phyloP scores from a whole-genome alignment of 1,284 basidiomycete species.

The Heterobasidion annosum region DNA sequence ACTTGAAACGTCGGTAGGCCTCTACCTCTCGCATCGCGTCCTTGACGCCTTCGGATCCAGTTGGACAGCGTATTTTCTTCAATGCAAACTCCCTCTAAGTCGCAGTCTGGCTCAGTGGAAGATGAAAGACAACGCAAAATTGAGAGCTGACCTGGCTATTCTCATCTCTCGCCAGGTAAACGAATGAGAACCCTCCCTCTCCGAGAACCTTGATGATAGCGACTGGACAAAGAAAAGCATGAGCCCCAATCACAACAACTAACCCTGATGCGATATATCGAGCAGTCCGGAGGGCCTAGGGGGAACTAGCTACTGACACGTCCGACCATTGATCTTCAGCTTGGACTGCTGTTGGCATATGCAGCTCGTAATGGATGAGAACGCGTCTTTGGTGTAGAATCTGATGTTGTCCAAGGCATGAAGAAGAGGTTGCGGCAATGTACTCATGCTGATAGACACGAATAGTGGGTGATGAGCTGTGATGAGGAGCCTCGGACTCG shows the following conservation, averaged over 20 bases:
- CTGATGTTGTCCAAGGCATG: conserved; percentile 53
- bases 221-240: conserved; percentile 33
- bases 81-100: conserved; percentile 79
- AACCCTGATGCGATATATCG: background rate
- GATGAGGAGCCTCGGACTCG: no score
- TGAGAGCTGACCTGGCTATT: conserved; percentile 53
- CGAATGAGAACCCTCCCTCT: conserved; percentile 94
- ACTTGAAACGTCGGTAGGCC: conserved; percentile 87
- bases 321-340: conserved; percentile 90
- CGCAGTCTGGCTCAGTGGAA: no score
- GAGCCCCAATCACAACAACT: background rate
- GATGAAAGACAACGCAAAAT: background rate
- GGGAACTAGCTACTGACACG: conserved; percentile 47
- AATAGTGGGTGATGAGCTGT: no score
- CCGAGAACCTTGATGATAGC: conserved; percentile 86
- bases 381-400: conserved; percentile 70
- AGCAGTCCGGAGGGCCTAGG: no score
- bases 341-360: conserved; percentile 74
- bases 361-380: conserved; percentile 73
- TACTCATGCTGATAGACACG: conserved; percentile 6
- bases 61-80: conserved; percentile 89
- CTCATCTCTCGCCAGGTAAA: conserved; percentile 87
- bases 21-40: conserved; percentile 88
- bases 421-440: conserved; percentile 11
- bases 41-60: conserved; percentile 72